phyloP scores from a whole-genome alignment of 1,284 basidiomycete genomes.

The Cystobasidiaceae sp. region DNA sequence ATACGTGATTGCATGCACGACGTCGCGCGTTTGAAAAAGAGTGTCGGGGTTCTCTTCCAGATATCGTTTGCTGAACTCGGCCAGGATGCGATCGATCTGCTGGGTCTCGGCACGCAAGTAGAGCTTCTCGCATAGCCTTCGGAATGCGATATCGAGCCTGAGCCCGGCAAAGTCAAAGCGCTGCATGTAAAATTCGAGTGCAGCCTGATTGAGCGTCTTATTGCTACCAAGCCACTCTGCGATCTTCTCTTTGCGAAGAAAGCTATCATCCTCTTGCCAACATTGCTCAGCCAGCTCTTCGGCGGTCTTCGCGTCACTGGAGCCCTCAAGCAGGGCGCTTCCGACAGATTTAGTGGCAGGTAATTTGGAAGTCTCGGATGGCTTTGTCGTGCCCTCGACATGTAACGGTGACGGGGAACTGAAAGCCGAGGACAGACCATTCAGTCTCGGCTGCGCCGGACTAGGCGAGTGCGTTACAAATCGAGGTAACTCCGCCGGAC shows the following conservation, averaged over 20 bases:
- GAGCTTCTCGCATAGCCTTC: constrained; percentile 81
- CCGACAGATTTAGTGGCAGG: background rate
- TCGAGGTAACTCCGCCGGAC: background rate
- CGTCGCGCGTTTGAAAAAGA: constrained; percentile 64
- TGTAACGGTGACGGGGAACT: background rate
- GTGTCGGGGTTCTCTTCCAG: constrained; percentile 81
- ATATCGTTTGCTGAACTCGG: constrained; percentile 80
- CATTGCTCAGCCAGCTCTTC: constrained; percentile 70
- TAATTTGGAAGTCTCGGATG: background rate
- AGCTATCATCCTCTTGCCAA: constrained; percentile 80
- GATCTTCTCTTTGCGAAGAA: constrained; percentile 81
- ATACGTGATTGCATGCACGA: constrained; percentile 88
- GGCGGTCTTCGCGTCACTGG: constrained; percentile 55
- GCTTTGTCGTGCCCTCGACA: background rate
- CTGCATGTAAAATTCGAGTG: constrained; percentile 74
- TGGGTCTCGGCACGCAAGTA: constrained; percentile 95
- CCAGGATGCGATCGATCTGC: constrained; percentile 92
- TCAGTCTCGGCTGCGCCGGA: background rate
- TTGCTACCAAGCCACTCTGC: constrained; percentile 90
- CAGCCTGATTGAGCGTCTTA: constrained; percentile 73
- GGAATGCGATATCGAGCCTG: constrained; percentile 82
- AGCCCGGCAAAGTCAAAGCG: constrained; percentile 80
- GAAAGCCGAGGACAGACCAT: background rate
- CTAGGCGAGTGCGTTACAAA: constrained; percentile 21
- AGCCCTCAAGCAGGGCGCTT: background rate